Conservation (phyloP, 164 flowering plant genomes). For the Nymphaea thermarum region DNA sequence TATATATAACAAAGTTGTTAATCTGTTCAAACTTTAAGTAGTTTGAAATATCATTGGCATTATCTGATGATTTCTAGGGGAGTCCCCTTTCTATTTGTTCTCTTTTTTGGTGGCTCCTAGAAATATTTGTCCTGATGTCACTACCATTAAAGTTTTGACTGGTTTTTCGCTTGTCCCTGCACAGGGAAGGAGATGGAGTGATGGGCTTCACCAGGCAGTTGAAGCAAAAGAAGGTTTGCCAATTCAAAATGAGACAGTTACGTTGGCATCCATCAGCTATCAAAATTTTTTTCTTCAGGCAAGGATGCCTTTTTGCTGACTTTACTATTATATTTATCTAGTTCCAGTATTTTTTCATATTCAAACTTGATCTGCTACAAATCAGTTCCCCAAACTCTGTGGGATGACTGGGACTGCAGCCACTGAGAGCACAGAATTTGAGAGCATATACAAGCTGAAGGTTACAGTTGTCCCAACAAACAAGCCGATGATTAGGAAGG, state of each 20-base stretch:
- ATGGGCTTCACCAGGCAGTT: constrained; percentile 99
- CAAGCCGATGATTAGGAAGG: constrained; percentile 98
- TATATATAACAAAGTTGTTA: no score
- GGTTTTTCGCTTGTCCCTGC: constrained; percentile 1
- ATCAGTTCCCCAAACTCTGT: constrained; percentile 93
- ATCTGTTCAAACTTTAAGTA: no score
- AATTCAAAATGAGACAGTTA: constrained; percentile 91
- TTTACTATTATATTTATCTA: no score
- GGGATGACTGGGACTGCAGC: constrained; percentile 99
- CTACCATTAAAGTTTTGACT: constrained; percentile 2
- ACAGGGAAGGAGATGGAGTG: constrained; percentile 98
- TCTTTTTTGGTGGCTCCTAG: neutral
- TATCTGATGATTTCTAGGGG: no score
- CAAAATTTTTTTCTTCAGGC: constrained; percentile 99
- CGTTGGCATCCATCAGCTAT: constrained; percentile 95
- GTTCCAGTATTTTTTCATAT: neutral
- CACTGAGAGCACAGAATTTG: constrained; percentile 94
- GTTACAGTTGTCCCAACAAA: constrained; percentile 97
- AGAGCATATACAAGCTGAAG: constrained; percentile 96
- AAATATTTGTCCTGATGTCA: neutral
- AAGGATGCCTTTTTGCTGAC: neutral
- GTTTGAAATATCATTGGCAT: no score
- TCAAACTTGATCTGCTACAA: neutral
- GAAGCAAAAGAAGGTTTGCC: constrained; percentile 99
- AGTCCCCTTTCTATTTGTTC: no score